Evolutionary conservation across 345 rosid genomes (phyloP).

Genomic region (Barbarea vulgaris): DNA sequence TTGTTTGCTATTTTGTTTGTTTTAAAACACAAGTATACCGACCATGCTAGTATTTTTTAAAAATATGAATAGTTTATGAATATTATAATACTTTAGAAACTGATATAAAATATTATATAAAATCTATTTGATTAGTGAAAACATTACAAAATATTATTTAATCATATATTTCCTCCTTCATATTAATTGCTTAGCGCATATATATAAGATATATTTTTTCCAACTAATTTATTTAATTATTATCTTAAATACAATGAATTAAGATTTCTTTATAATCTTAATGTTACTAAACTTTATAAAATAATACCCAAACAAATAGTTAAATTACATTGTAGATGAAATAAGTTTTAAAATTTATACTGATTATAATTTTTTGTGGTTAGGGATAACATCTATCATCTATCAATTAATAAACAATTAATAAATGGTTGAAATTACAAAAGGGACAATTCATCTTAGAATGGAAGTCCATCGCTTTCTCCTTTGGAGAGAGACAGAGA

Average conservation of each 20-base stretch:
- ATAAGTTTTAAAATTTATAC: not conserved
- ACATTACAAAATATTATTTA: not conserved
- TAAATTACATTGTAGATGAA: not conserved
- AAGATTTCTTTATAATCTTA: not conserved
- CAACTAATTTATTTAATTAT: not conserved
- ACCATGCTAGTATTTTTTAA: not conserved
- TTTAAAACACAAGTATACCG: not conserved
- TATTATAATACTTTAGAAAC: not conserved
- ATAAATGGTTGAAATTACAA: slow-evolving; percentile 14
- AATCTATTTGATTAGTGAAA: not conserved
- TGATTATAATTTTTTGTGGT: not conserved
- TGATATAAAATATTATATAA: not conserved
- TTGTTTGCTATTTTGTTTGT: not conserved
- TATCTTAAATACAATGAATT: not conserved
- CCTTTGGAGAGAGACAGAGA: not conserved
- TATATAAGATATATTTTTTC: not conserved
- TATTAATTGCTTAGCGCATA: no score
- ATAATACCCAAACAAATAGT: not conserved
- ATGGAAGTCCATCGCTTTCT: slow-evolving; percentile 35
- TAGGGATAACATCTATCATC: not conserved
- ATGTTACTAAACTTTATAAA: not conserved
- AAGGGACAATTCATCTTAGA: slow-evolving; percentile 25
- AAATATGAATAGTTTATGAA: not conserved
- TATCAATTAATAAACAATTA: not conserved
- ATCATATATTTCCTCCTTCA: not conserved